Evolutionary conservation across 768 basidiomycete genomes (phyloP), one percentile per base, ranked within the genome.

Genomic region (Amanita inopinata): DNA sequence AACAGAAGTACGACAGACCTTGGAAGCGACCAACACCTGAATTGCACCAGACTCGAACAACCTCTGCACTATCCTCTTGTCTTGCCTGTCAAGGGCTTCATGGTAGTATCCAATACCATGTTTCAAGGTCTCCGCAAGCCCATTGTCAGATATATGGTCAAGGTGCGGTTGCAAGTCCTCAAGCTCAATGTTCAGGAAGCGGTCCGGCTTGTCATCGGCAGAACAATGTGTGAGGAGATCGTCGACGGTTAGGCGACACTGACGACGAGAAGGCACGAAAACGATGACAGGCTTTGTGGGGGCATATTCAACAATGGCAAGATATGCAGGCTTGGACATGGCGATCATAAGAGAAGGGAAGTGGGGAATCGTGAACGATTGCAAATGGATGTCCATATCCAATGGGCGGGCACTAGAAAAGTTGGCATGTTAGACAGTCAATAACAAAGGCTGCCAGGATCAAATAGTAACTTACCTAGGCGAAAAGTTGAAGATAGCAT

Each of bases 281-380:
- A 88, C 65, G 52, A 98, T 83, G 49, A 91, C 88, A 0, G 93
- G 93, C 52, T 86, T 88, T 3, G 76, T 71, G 0, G 80, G 73
- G 0, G 96, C 82, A 50, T 91, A 81, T 56, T 99, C 94, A 33
- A 80, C 66, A 47, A 97, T 84, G 22, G 93, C 82, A 5, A 98
- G 76, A 58, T 97, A 98, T 0, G 94, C 88, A 0, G 96, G 96
- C 58, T 98, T 98, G 6, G 93, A 92, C 96, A 99, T 98, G 33
- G 92, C 76, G 46, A 98, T 90, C 94, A 99, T 98, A 31, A 99
- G 69, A 0, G 92, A 96, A 0, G 96, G 92, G 78, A 94, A 96
- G 56, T 98, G 96, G n/a, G 92, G 89, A 34, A 92, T 88, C 19
- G 76, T 77, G 69, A 96, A 99, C 31, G 87, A 91, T 55, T 99